phyloP scores from a whole-genome alignment of 192 early-diverging fungal genomes.

The Pilaira anomala region DNA sequence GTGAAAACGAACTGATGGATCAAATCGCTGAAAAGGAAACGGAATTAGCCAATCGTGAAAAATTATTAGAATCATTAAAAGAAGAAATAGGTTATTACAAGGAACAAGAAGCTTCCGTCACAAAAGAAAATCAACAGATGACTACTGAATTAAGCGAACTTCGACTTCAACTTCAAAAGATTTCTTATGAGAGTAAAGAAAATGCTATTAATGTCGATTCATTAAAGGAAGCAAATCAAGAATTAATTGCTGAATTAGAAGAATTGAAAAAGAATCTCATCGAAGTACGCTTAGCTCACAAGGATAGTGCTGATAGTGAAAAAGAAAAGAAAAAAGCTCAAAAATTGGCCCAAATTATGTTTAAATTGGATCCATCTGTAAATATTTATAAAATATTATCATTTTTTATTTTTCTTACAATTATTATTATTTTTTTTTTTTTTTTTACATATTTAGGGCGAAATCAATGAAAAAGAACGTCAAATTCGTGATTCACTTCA shows the following conservation, averaged over 20 bases:
- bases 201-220: constrained; percentile 83
- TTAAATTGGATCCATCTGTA: constrained; percentile 76
- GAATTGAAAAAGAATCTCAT: constrained; percentile 65
- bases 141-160: constrained; percentile 71
- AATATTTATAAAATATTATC: constrained; percentile 20
- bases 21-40: constrained; percentile 89
- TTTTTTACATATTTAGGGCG: constrained; percentile 24
- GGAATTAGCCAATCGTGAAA: constrained; percentile 66
- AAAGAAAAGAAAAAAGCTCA: constrained; percentile 81
- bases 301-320: constrained; percentile 56
- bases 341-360: constrained; percentile 87
- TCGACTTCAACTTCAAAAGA: constrained; percentile 84
- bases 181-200: constrained; percentile 87
- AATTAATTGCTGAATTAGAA: constrained; percentile 74
- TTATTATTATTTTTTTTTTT: not conserved
- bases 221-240: constrained; percentile 81
- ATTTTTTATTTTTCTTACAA: too few relatives aligned
- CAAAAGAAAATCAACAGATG: constrained; percentile 74
- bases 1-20: constrained; percentile 96
- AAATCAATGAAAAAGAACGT: constrained; percentile 76
- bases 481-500: constrained; percentile 72
- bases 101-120: constrained; percentile 52
- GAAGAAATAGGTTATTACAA: constrained; percentile 77
- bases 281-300: constrained; percentile 52
- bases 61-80: constrained; percentile 60